These are phyloP conservation scores for Psidium guajava DNA, from an alignment of 345 rosid species.

Conservation along the genomic window DNA sequence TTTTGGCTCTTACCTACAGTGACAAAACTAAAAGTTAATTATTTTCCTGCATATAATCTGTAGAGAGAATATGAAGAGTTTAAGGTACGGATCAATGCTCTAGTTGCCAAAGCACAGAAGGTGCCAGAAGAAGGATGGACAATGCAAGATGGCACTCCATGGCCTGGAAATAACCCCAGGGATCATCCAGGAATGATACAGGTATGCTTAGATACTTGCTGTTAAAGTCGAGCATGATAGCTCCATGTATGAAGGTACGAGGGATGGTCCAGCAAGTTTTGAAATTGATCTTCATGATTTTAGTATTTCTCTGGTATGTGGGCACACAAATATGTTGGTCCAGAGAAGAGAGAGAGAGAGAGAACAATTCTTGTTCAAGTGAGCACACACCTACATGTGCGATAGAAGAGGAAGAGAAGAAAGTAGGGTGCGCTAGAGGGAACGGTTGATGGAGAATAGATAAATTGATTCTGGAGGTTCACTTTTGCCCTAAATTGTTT, in stretches of 20 bases:
- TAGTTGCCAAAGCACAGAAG: slow-evolving; percentile 91
- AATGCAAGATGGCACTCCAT: slow-evolving; percentile 96
- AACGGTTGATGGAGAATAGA: not conserved
- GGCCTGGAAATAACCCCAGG: slow-evolving; percentile 58
- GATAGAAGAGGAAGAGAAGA: not conserved
- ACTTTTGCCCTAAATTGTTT: not conserved
- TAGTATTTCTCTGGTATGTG: not conserved
- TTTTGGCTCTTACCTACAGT: not conserved
- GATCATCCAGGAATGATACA: slow-evolving; percentile 96
- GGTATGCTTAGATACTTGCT: slow-evolving; percentile 21
- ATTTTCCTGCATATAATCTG: not conserved
- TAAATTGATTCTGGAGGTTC: not conserved
- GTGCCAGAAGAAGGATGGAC: slow-evolving; percentile 99
- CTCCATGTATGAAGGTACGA: not conserved
- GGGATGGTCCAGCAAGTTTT: not conserved
- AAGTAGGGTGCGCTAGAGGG: not conserved
- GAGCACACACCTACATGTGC: not conserved
- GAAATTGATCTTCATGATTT: not conserved
- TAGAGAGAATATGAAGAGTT: slow-evolving; percentile 93
- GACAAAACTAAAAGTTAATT: slow-evolving; percentile 3
- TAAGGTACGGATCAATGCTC: slow-evolving; percentile 93
- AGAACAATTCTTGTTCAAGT: not conserved
- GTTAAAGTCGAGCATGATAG: not conserved
- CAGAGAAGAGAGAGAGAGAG: too few relatives aligned
- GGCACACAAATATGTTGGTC: not conserved